Base-by-base conservation (phyloP, 768 basidiomycete genomes). In the Boletus sp. region DNA sequence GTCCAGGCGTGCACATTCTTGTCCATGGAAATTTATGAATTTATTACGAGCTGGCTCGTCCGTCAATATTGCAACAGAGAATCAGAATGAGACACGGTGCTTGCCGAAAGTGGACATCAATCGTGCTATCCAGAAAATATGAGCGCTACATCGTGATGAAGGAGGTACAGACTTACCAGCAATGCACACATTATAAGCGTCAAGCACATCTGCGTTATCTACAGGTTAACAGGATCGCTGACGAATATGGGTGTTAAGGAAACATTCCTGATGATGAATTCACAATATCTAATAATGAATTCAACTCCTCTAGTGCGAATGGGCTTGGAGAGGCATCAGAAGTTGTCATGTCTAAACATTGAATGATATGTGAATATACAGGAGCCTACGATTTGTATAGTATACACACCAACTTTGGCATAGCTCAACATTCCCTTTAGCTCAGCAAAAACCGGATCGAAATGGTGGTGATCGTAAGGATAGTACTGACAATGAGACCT, bases 21-120 rank as follows among this genome's bases (percentile, higher is more conserved):
- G 70, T 4, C 77, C 78, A 36, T 73, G 60, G 37, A 72, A 75
- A 44, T 78, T 73, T 17, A 70, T 37, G 42, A 76, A 75, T 58
- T 39, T n/a, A 51, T 73, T 76, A 15, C 17, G 7, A 50, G 30
- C 50, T 53, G 12, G 7, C 28, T 40, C 14, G 18, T 33, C 2
- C 24, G n/a, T 30, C 6, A 49, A 35, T 7, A 8, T 12, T 9
- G 15, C 28, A 45, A n/a, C 7, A 7, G 12, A 9, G 14, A 33
- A 32, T 17, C 2, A 28, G 11, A 14, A 52, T 6, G 15, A 24
- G n/a, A 33, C 9, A 32, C 7, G 14, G 20, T 12, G 15, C 17
- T n/a, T 52, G 24, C 51, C 32, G 9, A 52, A 52, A 35, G n/a
- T 33, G 18, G 30, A 15, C 51, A 52, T 44, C 33, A 52, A 14